Percentiles rank a stretch among this genome's conserved stretches.
phyloP scores from a whole-genome alignment of 805 yeast genomes.

The Saccharomycopsis guyanensis region DNA sequence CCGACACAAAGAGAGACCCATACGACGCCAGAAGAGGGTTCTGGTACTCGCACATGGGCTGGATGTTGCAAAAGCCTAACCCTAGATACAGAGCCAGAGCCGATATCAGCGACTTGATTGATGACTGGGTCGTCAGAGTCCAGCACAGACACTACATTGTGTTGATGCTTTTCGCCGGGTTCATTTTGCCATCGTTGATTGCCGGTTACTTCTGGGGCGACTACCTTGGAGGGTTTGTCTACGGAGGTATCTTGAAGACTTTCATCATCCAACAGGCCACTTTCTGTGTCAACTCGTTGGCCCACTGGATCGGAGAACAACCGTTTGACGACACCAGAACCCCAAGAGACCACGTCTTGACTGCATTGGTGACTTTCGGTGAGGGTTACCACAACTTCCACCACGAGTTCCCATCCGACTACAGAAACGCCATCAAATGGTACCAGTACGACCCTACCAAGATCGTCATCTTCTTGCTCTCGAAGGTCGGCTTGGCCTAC shows the following conservation, averaged over 20 bases:
- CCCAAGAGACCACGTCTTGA: conserved; percentile 74
- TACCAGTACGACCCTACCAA: conserved; percentile 85
- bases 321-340: conserved; percentile 85
- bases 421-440: conserved; percentile 83
- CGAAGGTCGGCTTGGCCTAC: conserved; percentile 62
- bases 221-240: conserved; percentile 65
- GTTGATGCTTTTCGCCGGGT: conserved; percentile 54
- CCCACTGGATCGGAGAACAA: conserved; percentile 81
- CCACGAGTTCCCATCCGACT: conserved; percentile 85
- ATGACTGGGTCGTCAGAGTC: conserved; percentile 71
- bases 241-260: conserved; percentile 67
- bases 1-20: conserved; percentile 78
- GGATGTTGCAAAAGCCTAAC: conserved; percentile 78
- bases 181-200: conserved; percentile 51
- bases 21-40: conserved; percentile 80
- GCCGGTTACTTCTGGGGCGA: conserved; percentile 54
- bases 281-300: conserved; percentile 78
- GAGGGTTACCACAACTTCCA: conserved; percentile 90
- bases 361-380: conserved; percentile 80
- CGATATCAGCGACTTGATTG: conserved; percentile 69
- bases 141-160: conserved; percentile 73
- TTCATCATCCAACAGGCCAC: conserved; percentile 76
- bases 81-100: conserved; percentile 79
- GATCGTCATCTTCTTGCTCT: conserved; percentile 46
- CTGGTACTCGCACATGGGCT: conserved; percentile 80